phyloP scores from a whole-genome alignment of 2,329 filamentous ascomycete species.

The Fusarium anthophilum region DNA sequence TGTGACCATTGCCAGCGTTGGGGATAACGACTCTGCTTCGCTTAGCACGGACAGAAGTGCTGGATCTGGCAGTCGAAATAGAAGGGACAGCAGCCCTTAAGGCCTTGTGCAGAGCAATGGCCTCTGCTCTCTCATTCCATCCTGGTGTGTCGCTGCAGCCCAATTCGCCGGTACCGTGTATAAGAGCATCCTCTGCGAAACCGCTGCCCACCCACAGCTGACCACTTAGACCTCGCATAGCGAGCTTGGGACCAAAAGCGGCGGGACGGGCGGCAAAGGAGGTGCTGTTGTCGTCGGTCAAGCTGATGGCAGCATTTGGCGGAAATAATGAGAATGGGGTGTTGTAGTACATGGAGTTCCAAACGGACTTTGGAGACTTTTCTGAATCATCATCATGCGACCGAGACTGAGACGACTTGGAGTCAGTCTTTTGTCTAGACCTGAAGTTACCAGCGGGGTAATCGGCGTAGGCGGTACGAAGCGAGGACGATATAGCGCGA shows the following conservation, averaged over 20 bases:
- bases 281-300: slow-evolving; percentile 98
- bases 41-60: slow-evolving; percentile 40
- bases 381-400: slow-evolving; percentile 7
- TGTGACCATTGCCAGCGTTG: slow-evolving; percentile 45
- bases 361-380: slow-evolving; percentile 41
- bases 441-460: slow-evolving; percentile 42
- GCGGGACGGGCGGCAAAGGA: slow-evolving; percentile 94
- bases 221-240: slow-evolving; percentile 80
- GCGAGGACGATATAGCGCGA: slow-evolving; percentile 58
- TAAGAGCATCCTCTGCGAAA: slow-evolving; percentile 80
- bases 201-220: slow-evolving; percentile 94
- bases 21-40: slow-evolving; percentile 47
- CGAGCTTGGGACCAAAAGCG: slow-evolving; percentile 86
- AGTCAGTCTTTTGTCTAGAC: slow-evolving; percentile 24
- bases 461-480: slow-evolving; percentile 40
- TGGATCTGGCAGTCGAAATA: slow-evolving; percentile 30
- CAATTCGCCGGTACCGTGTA: slow-evolving; percentile 79
- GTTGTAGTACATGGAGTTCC: slow-evolving; percentile 73
- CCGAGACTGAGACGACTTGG: slow-evolving; percentile 18
- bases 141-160: slow-evolving; percentile 95
- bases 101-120: slow-evolving; percentile 54
- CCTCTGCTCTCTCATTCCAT: slow-evolving; percentile 74
- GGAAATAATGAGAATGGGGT: slow-evolving; percentile 89
- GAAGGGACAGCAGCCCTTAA: slow-evolving; percentile 44
- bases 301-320: slow-evolving; percentile 92